A percentile compares a stretch with the other conserved stretches of the same genome.
Conservation (phyloP, 768 basidiomycete genomes). For the Ramaria sp. region DNA sequence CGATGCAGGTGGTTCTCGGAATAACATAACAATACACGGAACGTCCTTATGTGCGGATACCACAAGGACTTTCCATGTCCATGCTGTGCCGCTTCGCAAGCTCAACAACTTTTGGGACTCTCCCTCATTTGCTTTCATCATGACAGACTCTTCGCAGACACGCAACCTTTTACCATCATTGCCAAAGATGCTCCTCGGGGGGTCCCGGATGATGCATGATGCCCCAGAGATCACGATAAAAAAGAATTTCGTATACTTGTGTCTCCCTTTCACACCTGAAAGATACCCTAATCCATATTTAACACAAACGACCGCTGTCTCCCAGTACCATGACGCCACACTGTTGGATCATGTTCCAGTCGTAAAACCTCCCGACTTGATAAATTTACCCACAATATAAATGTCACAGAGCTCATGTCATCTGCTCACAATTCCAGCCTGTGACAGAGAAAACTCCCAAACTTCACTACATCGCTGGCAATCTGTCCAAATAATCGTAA, state of each 20-base stretch:
- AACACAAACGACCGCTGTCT: neutral
- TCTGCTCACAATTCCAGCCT: neutral
- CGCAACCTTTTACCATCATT: neutral
- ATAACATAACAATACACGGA: too few species aligned
- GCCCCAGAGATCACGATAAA: too few species aligned
- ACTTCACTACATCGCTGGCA: neutral
- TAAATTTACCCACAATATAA: too few species aligned
- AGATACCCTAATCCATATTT: neutral
- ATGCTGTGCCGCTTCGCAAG: too few species aligned
- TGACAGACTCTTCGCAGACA: too few species aligned
- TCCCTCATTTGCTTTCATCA: too few species aligned
- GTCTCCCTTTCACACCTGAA: neutral
- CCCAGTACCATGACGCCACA: neutral
- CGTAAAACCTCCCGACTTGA: too few species aligned
- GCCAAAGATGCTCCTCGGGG: neutral
- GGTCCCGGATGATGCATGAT: neutral
- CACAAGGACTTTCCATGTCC: too few species aligned
- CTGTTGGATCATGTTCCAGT: neutral
- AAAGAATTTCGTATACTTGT: neutral
- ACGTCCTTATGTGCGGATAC: too few species aligned
- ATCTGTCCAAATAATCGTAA: neutral
- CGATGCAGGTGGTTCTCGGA: too few species aligned
- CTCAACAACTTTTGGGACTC: too few species aligned
- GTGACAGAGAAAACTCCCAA: neutral
- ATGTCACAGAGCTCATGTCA: too few species aligned